phyloP scores from a whole-genome alignment of 768 basidiomycete species.

The Peribolospora kevripleyi region DNA sequence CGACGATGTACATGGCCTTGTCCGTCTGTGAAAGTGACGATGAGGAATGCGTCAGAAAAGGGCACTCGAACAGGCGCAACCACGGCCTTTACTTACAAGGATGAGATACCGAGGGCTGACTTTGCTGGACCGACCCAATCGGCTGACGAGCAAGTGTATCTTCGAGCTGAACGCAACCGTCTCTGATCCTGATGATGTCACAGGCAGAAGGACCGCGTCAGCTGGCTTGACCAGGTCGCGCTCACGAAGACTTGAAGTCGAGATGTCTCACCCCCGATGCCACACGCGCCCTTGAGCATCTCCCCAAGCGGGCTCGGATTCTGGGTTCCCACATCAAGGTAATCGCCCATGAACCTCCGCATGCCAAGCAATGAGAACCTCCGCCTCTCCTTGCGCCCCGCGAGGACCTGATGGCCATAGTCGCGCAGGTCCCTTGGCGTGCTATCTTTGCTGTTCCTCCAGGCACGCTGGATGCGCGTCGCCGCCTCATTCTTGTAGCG shows the following conservation, averaged over 20 bases:
- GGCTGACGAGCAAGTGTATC: conserved; percentile 61
- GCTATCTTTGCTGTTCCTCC: conserved; percentile 92
- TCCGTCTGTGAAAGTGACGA: conserved; percentile 31
- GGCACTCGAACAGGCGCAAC: background rate
- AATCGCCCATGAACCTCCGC: conserved; percentile 86
- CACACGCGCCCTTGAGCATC: conserved; percentile 45
- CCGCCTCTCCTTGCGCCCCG: conserved; percentile 72
- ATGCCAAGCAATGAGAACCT: conserved; percentile 83
- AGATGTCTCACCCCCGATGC: conserved; percentile 38
- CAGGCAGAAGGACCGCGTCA: background rate
- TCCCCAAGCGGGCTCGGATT: conserved; percentile 46
- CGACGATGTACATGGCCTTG: conserved; percentile 60
- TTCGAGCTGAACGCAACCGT: conserved; percentile 59
- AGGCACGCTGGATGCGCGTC: conserved; percentile 82
- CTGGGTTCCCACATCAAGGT: conserved; percentile 58
- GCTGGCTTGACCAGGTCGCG: background rate
- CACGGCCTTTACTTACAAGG: conserved; percentile 33
- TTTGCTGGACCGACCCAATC: conserved; percentile 65
- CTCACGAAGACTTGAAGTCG: background rate
- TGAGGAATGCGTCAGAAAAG: background rate
- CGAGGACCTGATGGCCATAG: conserved; percentile 79
- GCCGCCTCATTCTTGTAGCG: conserved; percentile 90
- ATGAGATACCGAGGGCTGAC: conserved; percentile 72
- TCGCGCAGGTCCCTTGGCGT: conserved; percentile 78
- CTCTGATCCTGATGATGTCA: conserved; percentile 31